A percentile compares a stretch with the other conserved stretches of the same genome.
phyloP scores from a whole-genome alignment of 306 rosid species.

The Alnus glutinosa region DNA sequence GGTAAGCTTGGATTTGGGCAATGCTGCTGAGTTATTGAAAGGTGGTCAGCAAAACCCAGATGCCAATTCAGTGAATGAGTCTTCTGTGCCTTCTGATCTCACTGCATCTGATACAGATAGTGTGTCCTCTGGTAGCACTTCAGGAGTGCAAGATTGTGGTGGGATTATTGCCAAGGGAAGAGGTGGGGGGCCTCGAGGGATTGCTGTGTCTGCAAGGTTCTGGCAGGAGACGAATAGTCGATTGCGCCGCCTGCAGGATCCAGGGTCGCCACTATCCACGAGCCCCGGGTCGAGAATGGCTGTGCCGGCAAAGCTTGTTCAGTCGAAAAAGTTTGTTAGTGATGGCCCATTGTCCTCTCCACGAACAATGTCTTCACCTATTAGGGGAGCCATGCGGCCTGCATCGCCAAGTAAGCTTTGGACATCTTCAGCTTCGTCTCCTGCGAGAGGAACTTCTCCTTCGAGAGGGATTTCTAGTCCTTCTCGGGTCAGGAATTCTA shows the following conservation, averaged over 20 bases:
- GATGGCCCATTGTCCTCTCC: conserved; percentile 72
- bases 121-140: conserved; percentile 93
- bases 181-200: conserved; percentile 58
- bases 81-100: conserved; percentile 72
- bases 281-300: conserved; percentile 63
- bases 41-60: conserved; percentile 44
- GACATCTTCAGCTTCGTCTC: conserved; percentile 65
- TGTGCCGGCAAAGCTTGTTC: conserved; percentile 51
- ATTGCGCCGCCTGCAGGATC: conserved; percentile 85
- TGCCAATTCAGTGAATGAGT: conserved; percentile 46
- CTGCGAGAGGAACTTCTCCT: conserved; percentile 69
- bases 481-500: conserved; percentile 69
- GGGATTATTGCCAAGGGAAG: conserved; percentile 40
- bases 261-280: conserved; percentile 76
- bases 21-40: conserved; percentile 57
- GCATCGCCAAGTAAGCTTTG: conserved; percentile 87
- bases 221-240: conserved; percentile 99
- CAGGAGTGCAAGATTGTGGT: conserved; percentile 68
- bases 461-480: conserved; percentile 83
- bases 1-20: conserved; percentile 85
- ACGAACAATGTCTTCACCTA: conserved; percentile 72
- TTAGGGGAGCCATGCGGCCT: conserved; percentile 69
- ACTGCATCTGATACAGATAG: conserved; percentile 96
- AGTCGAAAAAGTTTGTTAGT: conserved; percentile 58
- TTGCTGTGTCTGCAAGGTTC: conserved; percentile 80